Evolutionary conservation across 495 filamentous ascomycete genomes (phyloP).

Genomic region (Rhypophila decipiens): DNA sequence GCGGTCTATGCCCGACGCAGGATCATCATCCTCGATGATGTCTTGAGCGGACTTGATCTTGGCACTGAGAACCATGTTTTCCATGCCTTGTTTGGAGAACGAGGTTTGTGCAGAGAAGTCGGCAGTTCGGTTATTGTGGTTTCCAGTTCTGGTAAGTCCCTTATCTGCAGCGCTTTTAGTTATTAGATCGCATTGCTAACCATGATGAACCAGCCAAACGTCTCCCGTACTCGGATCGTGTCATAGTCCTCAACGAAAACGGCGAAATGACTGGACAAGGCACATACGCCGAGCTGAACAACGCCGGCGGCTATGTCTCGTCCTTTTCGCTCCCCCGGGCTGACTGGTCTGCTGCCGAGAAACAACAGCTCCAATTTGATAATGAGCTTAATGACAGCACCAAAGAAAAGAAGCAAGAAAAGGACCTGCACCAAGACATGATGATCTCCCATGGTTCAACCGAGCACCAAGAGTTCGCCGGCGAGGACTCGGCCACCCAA

Average conservation of each 20-base stretch:
- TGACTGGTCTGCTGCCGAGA: no score
- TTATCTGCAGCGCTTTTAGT: neutral
- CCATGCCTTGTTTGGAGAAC: conserved; percentile 42
- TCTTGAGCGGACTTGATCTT: conserved; percentile 48
- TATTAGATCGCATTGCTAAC: neutral
- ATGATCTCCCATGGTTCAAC: no score
- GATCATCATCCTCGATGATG: conserved; percentile 19
- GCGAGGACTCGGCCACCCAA: neutral
- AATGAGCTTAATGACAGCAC: neutral
- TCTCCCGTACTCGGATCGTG: conserved; percentile 46
- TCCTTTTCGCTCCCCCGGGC: conserved; percentile 12
- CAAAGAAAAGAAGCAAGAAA: neutral
- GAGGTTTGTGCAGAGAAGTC: conserved; percentile 41
- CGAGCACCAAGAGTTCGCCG: neutral
- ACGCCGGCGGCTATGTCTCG: conserved; percentile 14
- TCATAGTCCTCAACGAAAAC: conserved; percentile 40
- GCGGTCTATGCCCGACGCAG: conserved; percentile 18
- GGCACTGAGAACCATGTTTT: conserved; percentile 55
- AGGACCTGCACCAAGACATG: no score
- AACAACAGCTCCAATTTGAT: neutral
- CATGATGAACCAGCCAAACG: conserved; percentile 11
- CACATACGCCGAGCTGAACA: conserved; percentile 24
- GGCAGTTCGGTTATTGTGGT: conserved; percentile 46
- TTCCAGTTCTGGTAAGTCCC: conserved; percentile 15
- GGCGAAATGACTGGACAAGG: conserved; percentile 47